A percentile compares a stretch with the other conserved stretches of the same genome.
These are phyloP conservation scores for Ogataea pignaliae DNA, from an alignment of 805 yeast species.

Conservation along the genomic window DNA sequence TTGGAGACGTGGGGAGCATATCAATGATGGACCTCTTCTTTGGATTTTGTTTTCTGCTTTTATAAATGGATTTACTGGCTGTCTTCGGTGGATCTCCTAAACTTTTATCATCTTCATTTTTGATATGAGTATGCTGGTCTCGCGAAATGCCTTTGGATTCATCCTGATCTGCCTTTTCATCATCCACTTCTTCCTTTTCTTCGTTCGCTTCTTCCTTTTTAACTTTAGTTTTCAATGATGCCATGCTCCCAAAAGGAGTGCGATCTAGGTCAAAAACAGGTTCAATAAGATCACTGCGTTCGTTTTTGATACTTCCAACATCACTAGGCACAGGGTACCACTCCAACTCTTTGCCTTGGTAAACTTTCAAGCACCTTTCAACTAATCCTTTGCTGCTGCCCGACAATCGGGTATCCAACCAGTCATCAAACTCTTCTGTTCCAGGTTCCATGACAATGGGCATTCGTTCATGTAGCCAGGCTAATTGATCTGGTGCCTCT, in stretches of 20 bases:
- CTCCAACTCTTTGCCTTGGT: constrained; percentile 35
- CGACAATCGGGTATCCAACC: constrained; percentile 47
- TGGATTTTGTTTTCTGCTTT: background rate
- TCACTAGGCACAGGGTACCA: constrained; percentile 53
- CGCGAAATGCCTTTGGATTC: no score
- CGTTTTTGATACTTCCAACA: constrained; percentile 58
- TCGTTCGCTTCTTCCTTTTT: constrained; percentile 1
- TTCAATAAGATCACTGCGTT: constrained; percentile 38
- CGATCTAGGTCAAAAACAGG: constrained; percentile 9
- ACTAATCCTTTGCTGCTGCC: no score
- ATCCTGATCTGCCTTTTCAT: background rate
- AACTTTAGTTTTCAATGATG: no score
- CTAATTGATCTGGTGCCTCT: constrained; percentile 54
- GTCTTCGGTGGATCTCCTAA: background rate
- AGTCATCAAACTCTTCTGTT: constrained; percentile 49
- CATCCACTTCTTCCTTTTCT: constrained; percentile 1
- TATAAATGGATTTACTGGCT: background rate
- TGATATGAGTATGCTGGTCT: no score
- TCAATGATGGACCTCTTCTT: constrained; percentile 1
- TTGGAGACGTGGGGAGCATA: background rate
- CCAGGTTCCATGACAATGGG: constrained; percentile 67
- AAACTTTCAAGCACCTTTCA: constrained; percentile 32
- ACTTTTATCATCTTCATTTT: no score
- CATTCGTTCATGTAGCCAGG: constrained; percentile 74
- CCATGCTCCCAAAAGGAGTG: background rate